Percentiles rank a stretch among this genome's conserved stretches.
Conservation (phyloP, 2,329 filamentous ascomycete species). For the Daldinia sp. region DNA sequence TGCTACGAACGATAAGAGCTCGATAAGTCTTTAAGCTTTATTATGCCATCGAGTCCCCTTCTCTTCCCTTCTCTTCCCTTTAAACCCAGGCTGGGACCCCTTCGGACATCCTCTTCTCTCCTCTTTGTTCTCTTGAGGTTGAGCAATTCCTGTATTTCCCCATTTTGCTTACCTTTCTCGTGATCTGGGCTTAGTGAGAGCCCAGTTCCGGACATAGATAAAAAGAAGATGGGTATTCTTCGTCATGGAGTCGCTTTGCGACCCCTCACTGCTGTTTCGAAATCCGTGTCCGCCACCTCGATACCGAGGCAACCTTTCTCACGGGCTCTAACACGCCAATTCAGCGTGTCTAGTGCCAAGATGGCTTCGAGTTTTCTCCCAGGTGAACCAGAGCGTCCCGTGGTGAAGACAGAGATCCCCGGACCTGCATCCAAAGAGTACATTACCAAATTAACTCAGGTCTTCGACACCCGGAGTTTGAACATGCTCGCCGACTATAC, state of each 20-base stretch:
- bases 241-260: constrained; percentile 47
- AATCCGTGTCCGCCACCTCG: constrained; percentile 38
- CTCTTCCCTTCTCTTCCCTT: constrained; percentile 5
- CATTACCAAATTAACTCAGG: constrained; percentile 77
- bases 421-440: constrained; percentile 79
- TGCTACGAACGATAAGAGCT: constrained; percentile 41
- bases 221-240: constrained; percentile 47
- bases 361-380: constrained; percentile 49
- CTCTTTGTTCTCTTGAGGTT: constrained; percentile 11
- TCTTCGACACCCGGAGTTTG: constrained; percentile 87
- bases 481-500: constrained; percentile 85
- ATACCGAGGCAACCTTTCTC: constrained; percentile 29
- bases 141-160: constrained; percentile 23
- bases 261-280: constrained; percentile 44
- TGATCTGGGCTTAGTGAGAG: constrained; percentile 24
- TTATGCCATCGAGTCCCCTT: constrained; percentile 16
- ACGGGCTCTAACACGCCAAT: constrained; percentile 35
- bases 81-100: neutral
- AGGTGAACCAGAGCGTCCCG: constrained; percentile 65
- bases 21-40: constrained; percentile 27
- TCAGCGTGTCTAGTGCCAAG: constrained; percentile 40
- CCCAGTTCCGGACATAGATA: neutral
- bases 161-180: constrained; percentile 18
- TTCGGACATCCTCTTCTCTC: neutral
- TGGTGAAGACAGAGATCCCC: constrained; percentile 73